Evolutionary conservation across 805 yeast species (phyloP).

Genomic region (Lipomyces yamanashiensis): DNA sequence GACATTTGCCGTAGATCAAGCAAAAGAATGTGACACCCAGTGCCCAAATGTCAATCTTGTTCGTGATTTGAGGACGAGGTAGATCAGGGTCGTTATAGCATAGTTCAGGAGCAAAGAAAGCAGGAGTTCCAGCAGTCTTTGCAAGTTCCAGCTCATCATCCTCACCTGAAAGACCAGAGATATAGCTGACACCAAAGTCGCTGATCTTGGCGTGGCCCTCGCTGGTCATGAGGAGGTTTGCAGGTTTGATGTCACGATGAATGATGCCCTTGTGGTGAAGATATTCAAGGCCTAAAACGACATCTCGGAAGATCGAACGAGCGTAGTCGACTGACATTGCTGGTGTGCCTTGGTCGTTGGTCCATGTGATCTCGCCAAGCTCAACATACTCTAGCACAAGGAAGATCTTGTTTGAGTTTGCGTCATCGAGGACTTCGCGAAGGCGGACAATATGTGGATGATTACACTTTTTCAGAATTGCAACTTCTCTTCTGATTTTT

Average conservation of each 20-base stretch:
- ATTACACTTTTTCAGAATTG: constrained; percentile 87
- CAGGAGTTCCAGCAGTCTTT: constrained; percentile 97
- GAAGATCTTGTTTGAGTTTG: constrained; percentile 80
- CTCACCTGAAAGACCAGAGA: constrained; percentile 46
- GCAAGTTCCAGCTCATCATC: constrained; percentile 76
- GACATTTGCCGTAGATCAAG: constrained; percentile 82
- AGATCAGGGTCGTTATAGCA: constrained; percentile 60
- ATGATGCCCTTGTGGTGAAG: constrained; percentile 87
- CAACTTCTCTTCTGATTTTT: constrained; percentile 82
- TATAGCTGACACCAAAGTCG: constrained; percentile 96
- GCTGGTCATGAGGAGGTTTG: constrained; percentile 74
- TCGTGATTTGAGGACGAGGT: constrained; percentile 61
- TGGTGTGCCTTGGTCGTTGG: constrained; percentile 56
- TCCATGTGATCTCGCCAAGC: constrained; percentile 92
- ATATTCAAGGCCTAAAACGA: constrained; percentile 85
- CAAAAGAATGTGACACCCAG: constrained; percentile 91
- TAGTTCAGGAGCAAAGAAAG: constrained; percentile 92
- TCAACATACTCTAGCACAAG: constrained; percentile 87
- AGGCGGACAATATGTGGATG: constrained; percentile 93
- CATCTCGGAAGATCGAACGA: constrained; percentile 77
- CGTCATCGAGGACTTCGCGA: constrained; percentile 86
- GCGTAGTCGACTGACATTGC: constrained; percentile 68
- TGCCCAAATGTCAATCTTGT: constrained; percentile 97
- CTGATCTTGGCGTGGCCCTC: constrained; percentile 83
- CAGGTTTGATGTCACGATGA: constrained; percentile 96